These are phyloP conservation scores for Aotearoamyces nothofagi DNA, from an alignment of 2,329 filamentous ascomycete species.

Conservation along the genomic window DNA sequence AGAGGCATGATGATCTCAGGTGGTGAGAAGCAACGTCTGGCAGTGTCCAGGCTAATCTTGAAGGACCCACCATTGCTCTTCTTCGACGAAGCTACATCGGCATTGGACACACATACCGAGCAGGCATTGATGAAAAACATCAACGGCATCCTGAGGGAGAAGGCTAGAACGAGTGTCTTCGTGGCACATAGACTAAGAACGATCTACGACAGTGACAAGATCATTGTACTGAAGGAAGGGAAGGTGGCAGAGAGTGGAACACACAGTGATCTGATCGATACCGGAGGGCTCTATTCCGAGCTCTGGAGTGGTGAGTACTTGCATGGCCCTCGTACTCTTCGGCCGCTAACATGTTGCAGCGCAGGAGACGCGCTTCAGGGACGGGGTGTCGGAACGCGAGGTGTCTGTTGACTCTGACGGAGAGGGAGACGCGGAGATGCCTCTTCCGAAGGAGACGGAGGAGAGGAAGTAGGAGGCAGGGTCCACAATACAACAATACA, in stretches of 20 bases:
- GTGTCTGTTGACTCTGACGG: no score
- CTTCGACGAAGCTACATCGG: slow-evolving; percentile 90
- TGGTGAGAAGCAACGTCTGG: slow-evolving; percentile 84
- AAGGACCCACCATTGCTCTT: slow-evolving; percentile 86
- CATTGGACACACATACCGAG: slow-evolving; percentile 86
- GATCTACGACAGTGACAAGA: slow-evolving; percentile 85
- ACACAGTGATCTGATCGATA: slow-evolving; percentile 69
- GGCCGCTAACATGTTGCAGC: no score
- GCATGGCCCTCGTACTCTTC: not conserved
- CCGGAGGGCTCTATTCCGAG: slow-evolving; percentile 68
- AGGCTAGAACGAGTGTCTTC: slow-evolving; percentile 81
- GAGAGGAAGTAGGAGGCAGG: no score
- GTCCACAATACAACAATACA: no score
- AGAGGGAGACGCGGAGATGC: no score
- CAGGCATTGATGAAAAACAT: slow-evolving; percentile 84
- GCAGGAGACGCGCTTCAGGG: no score
- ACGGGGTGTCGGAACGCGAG: no score
- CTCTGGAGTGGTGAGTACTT: slow-evolving; percentile 66
- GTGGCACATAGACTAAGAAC: slow-evolving; percentile 85
- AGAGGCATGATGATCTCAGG: slow-evolving; percentile 93
- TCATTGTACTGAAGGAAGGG: slow-evolving; percentile 79
- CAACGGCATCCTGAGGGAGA: slow-evolving; percentile 81
- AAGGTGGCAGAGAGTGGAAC: slow-evolving; percentile 79
- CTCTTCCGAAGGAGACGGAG: no score
- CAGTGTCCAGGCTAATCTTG: slow-evolving; percentile 67